Base-by-base conservation (phyloP, 371 early-diverging fungal genomes). In the Ecytonucleospora hepatopenaei region DNA sequence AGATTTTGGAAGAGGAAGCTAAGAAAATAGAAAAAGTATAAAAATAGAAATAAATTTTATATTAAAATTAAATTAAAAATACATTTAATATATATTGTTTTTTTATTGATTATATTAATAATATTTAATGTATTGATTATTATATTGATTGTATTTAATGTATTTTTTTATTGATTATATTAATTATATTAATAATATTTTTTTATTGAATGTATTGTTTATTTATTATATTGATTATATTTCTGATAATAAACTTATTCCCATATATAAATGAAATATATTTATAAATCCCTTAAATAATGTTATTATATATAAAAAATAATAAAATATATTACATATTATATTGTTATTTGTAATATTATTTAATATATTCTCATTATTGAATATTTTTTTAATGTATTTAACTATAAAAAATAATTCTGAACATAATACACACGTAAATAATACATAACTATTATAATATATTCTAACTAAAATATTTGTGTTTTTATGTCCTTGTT, bases 401-500 rank as follows among this genome's bases (percentile, higher is more conserved):
- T 12, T 17, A 8, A 26, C 21, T 19, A 51, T 5, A 51, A 51
- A 51, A 19, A 8, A 51, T 8, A 51, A 19, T 26, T 51, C 53
- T 12, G 53, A 51, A 4, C 53, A 4, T 8, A 26, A 51, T 4
- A 4, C 4, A 19, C 15, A 51, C 12, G 26, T 51, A 21, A 8
- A 21, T 19, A 51, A 26, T 4, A 24, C 19, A 19, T 15, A 4
- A 26, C 8, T 4, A 17, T 19, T 57, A 35, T 68, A 72, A 49
- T 72, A 72, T 12, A 68, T 40, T 49, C 35, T 48, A 21, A 68
- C 19, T 4, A 72, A 27, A 5, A 26, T 19, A 32, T 57, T 58
- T 0, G 12, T 54, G 28, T 30, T 47, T n/a, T n/a, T n/a, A n/a
- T n/a, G n/a, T n/a, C n/a, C n/a, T 12, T 57, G 21, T 65, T 72